Evolutionary conservation across 75 land plant species (phyloP), one percentile per base, ranked within the genome.

Genomic region (Larix kaempferi): DNA sequence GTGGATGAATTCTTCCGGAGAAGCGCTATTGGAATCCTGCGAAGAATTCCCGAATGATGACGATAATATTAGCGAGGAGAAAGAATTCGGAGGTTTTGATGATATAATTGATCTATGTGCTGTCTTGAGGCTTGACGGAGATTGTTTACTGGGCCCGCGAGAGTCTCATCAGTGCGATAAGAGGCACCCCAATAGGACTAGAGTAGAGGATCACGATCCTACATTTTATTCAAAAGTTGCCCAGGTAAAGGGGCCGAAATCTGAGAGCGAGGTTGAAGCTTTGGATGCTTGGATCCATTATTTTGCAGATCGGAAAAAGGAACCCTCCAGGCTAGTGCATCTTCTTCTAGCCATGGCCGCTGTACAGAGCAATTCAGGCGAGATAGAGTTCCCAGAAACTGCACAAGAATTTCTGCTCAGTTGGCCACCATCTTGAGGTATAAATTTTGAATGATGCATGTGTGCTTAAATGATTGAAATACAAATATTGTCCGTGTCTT

Each of bases 281-380:
- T 39, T 67, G 72, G 72, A 39, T 39, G 72, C 72, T 39, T 67
- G 49, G 52, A 67, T 67, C 52, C 72, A 67, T 67, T 44, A 67
- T 67, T 67, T 67, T 67, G 72, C 44, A 67, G 72, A 39, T 17
- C 21, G 19, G 49, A 39, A 21, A n/a, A 67, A 39, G 23, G 49
- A 67, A 7, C 72, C 23, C 0, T 67, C 21, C 6, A 67, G 52
- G 23, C 72, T 67, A 39, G 49, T 22, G 10, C 72, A 67, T 22
- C 72, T 67, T 67, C 72, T 67, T 22, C n/a, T 67, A 21, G 52
- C 72, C 72, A 67, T 37, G 72, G 49, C 72, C 3, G 49, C 49
- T 67, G 44, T n/a, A 19, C 49, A 39, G 21, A 10, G 44, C 44
- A 21, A 19, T 21, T 67, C 39, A 39, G 72, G 72, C 8, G 52